phyloP scores from a whole-genome alignment of 768 basidiomycete genomes.

The Chalciporus chontae region DNA sequence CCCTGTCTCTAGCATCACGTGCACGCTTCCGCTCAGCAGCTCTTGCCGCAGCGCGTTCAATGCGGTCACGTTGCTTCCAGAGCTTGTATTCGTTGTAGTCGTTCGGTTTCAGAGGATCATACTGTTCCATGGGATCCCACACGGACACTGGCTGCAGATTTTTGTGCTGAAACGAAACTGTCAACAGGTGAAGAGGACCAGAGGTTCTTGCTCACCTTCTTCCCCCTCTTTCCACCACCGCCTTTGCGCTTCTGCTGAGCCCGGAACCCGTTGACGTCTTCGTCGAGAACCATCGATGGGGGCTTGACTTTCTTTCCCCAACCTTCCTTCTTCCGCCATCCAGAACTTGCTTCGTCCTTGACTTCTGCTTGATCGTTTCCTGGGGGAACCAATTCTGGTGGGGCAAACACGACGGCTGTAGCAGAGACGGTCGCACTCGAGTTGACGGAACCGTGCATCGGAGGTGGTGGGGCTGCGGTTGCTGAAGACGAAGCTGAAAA shows the following conservation, averaged over 20 bases:
- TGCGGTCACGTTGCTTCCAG: slow-evolving; percentile 73
- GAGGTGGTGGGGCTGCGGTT: slow-evolving; percentile 20
- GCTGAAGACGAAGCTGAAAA: slow-evolving; percentile 36
- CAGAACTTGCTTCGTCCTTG: slow-evolving; percentile 26
- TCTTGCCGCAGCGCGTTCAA: slow-evolving; percentile 62
- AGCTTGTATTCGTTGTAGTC: slow-evolving; percentile 87
- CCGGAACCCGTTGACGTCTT: slow-evolving; percentile 84
- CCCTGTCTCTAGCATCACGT: slow-evolving; percentile 44
- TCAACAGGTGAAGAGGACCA: neutral
- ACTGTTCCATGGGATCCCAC: slow-evolving; percentile 79
- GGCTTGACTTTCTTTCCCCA: slow-evolving; percentile 92
- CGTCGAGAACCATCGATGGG: slow-evolving; percentile 86
- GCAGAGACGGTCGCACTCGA: slow-evolving; percentile 37
- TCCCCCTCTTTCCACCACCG: slow-evolving; percentile 45
- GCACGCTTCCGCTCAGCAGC: slow-evolving; percentile 58
- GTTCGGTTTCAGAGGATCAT: slow-evolving; percentile 81
- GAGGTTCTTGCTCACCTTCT: slow-evolving; percentile 47
- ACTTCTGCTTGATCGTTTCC: slow-evolving; percentile 24
- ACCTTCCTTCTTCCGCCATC: slow-evolving; percentile 49
- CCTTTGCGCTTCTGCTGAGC: slow-evolving; percentile 51
- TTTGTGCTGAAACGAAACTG: slow-evolving; percentile 48
- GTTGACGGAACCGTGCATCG: slow-evolving; percentile 31
- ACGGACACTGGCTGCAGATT: slow-evolving; percentile 46
- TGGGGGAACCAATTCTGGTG: slow-evolving; percentile 50
- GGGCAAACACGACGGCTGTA: slow-evolving; percentile 68